Conservation (phyloP, 768 basidiomycete genomes). For the Boletus bicolor region DNA sequence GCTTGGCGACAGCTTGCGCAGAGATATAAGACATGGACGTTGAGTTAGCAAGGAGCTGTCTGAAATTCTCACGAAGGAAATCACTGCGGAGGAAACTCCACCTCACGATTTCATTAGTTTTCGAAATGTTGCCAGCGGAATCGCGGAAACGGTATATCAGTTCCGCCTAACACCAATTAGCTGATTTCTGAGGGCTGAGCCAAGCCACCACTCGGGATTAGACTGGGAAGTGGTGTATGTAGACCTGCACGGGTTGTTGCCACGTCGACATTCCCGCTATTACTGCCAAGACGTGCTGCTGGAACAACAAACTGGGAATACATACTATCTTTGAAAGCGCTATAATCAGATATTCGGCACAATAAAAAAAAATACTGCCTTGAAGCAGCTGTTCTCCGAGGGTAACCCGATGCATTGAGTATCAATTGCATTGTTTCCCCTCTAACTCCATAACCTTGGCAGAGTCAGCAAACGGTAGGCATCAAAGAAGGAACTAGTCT, state of each 20-base stretch:
- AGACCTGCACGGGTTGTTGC: neutral
- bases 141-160: slow-evolving; percentile 10
- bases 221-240: slow-evolving; percentile 11
- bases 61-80: neutral
- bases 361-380: too few species aligned
- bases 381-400: neutral
- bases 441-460: slow-evolving; percentile 17
- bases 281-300: neutral
- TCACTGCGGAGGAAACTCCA: neutral
- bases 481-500: neutral
- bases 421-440: slow-evolving; percentile 5
- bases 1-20: slow-evolving; percentile 46
- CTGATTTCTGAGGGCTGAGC: neutral
- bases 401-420: neutral
- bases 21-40: slow-evolving; percentile 28
- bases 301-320: neutral
- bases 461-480: neutral
- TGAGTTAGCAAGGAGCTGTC: neutral
- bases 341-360: too few species aligned
- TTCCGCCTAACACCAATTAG: neutral
- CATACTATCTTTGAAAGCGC: neutral
- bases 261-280: neutral
- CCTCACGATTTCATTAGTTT: neutral
- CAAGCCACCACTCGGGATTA: slow-evolving; percentile 15
- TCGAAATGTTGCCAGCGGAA: slow-evolving; percentile 16